Evolutionary conservation across 1,284 basidiomycete genomes (phyloP).

Genomic region (Leccinum discolor): DNA sequence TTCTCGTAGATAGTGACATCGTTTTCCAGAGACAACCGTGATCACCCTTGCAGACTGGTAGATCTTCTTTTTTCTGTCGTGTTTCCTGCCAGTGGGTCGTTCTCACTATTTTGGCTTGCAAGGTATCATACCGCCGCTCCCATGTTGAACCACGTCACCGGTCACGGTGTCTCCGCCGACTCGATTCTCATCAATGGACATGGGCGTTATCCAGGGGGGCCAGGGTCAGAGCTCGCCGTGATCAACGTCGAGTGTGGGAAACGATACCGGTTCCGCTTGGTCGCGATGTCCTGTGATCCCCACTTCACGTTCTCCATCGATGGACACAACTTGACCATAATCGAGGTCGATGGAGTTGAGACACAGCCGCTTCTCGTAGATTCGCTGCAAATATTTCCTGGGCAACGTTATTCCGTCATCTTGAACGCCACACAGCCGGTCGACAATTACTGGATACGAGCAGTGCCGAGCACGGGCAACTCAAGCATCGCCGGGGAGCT

Average conservation of each 20-base stretch:
- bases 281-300: constrained; percentile 41
- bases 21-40: constrained; percentile 26
- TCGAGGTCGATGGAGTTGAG: constrained; percentile 41
- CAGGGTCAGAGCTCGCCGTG: constrained; percentile 27
- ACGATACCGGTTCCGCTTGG: constrained; percentile 43
- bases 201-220: constrained; percentile 41
- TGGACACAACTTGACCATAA: constrained; percentile 37
- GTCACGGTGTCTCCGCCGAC: constrained; percentile 14
- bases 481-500: constrained; percentile 35
- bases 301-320: constrained; percentile 41
- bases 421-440: constrained; percentile 36
- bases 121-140: constrained; percentile 28
- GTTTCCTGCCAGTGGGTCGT: not conserved
- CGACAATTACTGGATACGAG: constrained; percentile 39
- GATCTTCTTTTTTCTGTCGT: not conserved
- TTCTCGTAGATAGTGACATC: not conserved
- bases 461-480: constrained; percentile 15
- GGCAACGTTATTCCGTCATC: constrained; percentile 42
- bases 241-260: constrained; percentile 29
- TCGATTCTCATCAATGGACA: constrained; percentile 49
- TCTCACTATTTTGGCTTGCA: constrained; percentile 26
- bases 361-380: constrained; percentile 33
- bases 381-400: constrained; percentile 30
- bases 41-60: constrained; percentile 33
- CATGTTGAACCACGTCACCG: constrained; percentile 17